Evolutionary conservation across 768 basidiomycete species (phyloP), one percentile per base, ranked within the genome.

Genomic region (Amanita molliuscula): DNA sequence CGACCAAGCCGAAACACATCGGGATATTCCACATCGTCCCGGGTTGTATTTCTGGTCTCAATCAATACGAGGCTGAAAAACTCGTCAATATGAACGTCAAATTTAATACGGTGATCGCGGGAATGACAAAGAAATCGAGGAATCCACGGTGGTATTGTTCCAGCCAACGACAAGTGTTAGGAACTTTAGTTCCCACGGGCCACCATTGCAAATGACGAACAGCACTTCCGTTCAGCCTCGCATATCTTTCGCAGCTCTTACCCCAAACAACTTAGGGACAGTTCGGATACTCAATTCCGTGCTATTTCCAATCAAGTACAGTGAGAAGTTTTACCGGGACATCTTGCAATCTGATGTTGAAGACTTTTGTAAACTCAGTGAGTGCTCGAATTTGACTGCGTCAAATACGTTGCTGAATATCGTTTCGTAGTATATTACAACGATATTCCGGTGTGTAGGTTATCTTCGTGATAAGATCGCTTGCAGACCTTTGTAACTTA

Each of bases 281-380:
- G 77, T 84, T 47, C 75, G 83, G 52, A 82, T 78, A 59, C 61
- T 76, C 36, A 75, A 84, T 65, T 79, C 82, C 2, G 87, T 92
- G 35, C 75, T 94, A 36, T 92, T 93, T 64, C 90, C 92, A 23
- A 86, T 94, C 62, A 82, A 81, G 59, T 95, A 94, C 65, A 82
- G 83, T 63, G 85, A 89, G 58, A 84, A 82, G 62, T 93, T 93
- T 71, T 95, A 92, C 67, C 68, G 76, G 58, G 87, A 86, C 60
- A 80, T 94, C 53, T 65, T 89, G 43, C 69, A 74, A 36, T 77
- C 86, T 11, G 85, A 91, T 53, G 74, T 84, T 13, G 91, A 94
- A 58, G 79, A 84, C 16, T 93, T 88, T 65, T 91, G 88, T 69
- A 83, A 90, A 66, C 82, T 94, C 56, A 76, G 91, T 92, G 57